A percentile compares a stretch with the other conserved stretches of the same genome.
These are phyloP conservation scores for Podospora anserina DNA, from an alignment of 495 filamentous ascomycete species.

Conservation along the genomic window DNA sequence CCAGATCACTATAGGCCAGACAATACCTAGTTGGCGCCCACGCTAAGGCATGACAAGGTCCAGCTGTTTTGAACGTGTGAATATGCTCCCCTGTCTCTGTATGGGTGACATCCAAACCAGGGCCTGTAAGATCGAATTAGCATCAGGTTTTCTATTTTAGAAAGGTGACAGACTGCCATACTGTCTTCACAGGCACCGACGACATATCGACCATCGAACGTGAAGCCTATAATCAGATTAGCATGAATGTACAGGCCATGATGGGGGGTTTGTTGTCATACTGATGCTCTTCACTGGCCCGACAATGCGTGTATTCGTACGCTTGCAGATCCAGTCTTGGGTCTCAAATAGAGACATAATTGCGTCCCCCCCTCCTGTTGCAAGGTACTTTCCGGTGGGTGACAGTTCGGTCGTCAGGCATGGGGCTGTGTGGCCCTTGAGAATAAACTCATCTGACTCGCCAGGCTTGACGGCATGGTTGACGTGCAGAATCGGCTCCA, in stretches of 20 bases:
- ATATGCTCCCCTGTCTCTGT: conserved; percentile 85
- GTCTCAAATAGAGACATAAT: conserved; percentile 91
- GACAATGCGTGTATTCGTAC: conserved; percentile 72
- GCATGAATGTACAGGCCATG: conserved; percentile 16
- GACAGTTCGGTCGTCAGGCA: conserved; percentile 69
- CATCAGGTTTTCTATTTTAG: conserved; percentile 5
- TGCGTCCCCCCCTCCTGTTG: conserved; percentile 85
- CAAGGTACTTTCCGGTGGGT: conserved; percentile 75
- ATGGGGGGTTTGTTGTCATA: conserved; percentile 24
- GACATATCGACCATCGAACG: conserved; percentile 85
- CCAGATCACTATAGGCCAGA: conserved; percentile 81
- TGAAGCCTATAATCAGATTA: conserved; percentile 54
- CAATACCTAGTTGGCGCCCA: conserved; percentile 92
- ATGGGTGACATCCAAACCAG: conserved; percentile 71
- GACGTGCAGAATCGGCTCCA: conserved; percentile 46
- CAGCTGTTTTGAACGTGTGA: conserved; percentile 68
- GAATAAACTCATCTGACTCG: conserved; percentile 50
- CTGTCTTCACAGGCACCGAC: conserved; percentile 83
- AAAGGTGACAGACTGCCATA: conserved; percentile 26
- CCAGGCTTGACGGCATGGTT: conserved; percentile 37
- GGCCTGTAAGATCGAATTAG: conserved; percentile 28
- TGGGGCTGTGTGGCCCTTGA: conserved; percentile 80
- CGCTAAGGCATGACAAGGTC: conserved; percentile 63
- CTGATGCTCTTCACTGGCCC: conserved; percentile 80
- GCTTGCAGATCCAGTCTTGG: conserved; percentile 81